phyloP scores from a whole-genome alignment of 257 asterid species.

The Solanum clarkiae region DNA sequence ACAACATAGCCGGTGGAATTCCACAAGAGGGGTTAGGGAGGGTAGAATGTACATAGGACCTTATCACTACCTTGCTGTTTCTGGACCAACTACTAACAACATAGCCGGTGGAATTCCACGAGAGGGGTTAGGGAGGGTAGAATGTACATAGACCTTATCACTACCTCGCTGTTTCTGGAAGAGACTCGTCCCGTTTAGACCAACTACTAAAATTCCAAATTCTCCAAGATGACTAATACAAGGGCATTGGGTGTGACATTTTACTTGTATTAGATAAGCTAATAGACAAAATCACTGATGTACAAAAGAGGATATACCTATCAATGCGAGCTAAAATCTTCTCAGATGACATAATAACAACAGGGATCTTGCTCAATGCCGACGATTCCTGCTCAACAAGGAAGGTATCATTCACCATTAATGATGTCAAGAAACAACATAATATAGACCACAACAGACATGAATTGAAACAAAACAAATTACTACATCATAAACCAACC shows the following conservation, averaged over 20 bases:
- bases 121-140: too few species aligned
- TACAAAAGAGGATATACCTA: slow-evolving; percentile 32
- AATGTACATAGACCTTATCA: too few species aligned
- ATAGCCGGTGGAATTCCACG: too few species aligned
- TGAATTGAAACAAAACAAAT: not conserved
- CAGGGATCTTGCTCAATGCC: slow-evolving; percentile 56
- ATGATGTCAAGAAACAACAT: not conserved
- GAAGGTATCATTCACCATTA: not conserved
- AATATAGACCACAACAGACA: not conserved
- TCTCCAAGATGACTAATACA: not conserved
- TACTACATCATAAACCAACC: slow-evolving; percentile 21
- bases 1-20: too few species aligned
- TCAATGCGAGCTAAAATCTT: slow-evolving; percentile 59
- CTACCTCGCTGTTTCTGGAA: too few species aligned
- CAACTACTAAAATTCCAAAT: not conserved
- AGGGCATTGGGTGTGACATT: too few species aligned
- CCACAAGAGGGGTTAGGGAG: too few species aligned
- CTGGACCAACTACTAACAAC: too few species aligned
- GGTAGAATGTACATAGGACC: too few species aligned
- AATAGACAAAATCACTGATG: not conserved
- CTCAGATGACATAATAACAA: slow-evolving; percentile 87
- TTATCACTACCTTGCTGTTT: too few species aligned
- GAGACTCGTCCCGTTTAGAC: not conserved
- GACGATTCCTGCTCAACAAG: slow-evolving; percentile 48
- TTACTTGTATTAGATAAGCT: too few species aligned